Evolutionary conservation across 2,329 filamentous ascomycete species (phyloP), one percentile per base, ranked within the genome.

Genomic region (Chrysoporthe deuterocubensis): DNA sequence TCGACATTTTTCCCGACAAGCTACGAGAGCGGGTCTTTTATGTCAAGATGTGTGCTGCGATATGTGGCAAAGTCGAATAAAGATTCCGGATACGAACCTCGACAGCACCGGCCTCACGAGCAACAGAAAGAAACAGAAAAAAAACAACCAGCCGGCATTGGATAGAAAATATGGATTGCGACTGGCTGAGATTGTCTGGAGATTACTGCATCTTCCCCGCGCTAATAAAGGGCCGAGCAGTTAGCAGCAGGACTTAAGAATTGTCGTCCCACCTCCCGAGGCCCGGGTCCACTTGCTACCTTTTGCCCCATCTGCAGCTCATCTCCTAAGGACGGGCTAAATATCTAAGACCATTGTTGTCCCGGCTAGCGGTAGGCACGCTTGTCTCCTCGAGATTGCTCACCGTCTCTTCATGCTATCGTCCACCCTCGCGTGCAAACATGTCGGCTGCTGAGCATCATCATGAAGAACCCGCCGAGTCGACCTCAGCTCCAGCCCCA

Each of bases 391-490:
- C 6, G 37, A 40, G 37, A n/a, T 18, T 14, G 44, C 2, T 16
- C 44, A 46, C 44, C 18, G 18, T 46, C 44, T 14, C n/a, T 26
- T 13, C n/a, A 14, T 46, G 6, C 5, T 5, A 26, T 16, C 58
- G 9, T 21, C 18, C 46, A 32, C 11, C 44, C 4, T 11, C 16
- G 21, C 13, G 21, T 61, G 26, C 46, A 48, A 64, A 48, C 48
- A 64, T 69, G 67, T 57, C 64, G 46, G 67, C 37, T 57, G 26
- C 59, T 58, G 58, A 64, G 11, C 52, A 37, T 26, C n/a, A 46
- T 60, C 26, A 26, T 9, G 54, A 60, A 14, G 46, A 48, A 16
- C 42, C 62, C 21, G 46, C 16, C 1, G 40, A 42, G 14, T 48
- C 9, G 40, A 16, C 48, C n/a, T 59, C 46, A 32, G 32, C 26